A percentile compares a stretch with the other conserved stretches of the same genome.
Evolutionary conservation across 2,329 filamentous ascomycete species (phyloP).

Genomic region (Penicillium rolfsii): DNA sequence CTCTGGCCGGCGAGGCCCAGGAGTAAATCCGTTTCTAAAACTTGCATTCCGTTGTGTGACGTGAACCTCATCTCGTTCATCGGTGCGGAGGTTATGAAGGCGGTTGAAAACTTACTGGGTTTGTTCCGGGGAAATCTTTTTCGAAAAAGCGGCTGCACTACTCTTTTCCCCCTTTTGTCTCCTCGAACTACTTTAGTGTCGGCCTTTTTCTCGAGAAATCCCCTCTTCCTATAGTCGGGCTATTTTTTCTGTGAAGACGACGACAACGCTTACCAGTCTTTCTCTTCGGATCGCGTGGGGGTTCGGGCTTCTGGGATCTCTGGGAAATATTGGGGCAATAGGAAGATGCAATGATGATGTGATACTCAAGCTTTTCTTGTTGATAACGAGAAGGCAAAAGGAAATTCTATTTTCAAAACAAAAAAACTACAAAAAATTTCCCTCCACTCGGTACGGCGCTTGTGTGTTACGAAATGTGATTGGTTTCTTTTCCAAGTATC

Average conservation of each 20-base stretch:
- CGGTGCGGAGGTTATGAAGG: conserved; percentile 43
- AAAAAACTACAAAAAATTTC: conserved; percentile 22
- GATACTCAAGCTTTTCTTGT: conserved; percentile 37
- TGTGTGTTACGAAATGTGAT: conserved; percentile 25
- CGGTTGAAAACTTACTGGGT: conserved; percentile 32
- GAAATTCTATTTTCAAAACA: conserved; percentile 30
- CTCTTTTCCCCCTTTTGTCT: conserved; percentile 30
- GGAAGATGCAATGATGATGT: conserved; percentile 36
- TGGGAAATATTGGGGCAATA: conserved; percentile 27
- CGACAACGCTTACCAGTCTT: conserved; percentile 17
- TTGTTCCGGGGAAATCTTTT: conserved; percentile 33
- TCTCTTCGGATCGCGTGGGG: conserved; percentile 23
- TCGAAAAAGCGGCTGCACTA: conserved; percentile 36
- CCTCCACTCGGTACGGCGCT: conserved; percentile 19
- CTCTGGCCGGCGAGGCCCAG: conserved; percentile 72
- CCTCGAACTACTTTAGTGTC: conserved; percentile 22
- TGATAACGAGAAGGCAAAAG: conserved; percentile 36
- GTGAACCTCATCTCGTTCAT: conserved; percentile 33
- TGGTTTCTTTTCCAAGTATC: conserved; percentile 14
- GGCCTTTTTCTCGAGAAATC: conserved; percentile 22
- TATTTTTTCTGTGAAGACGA: conserved; percentile 13
- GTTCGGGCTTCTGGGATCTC: conserved; percentile 25
- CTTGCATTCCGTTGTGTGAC: conserved; percentile 35
- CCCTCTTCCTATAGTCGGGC: conserved; percentile 18
- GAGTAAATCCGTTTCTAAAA: conserved; percentile 42